phyloP scores from a whole-genome alignment of 345 rosid genomes.

The Hirschfeldia incana region DNA sequence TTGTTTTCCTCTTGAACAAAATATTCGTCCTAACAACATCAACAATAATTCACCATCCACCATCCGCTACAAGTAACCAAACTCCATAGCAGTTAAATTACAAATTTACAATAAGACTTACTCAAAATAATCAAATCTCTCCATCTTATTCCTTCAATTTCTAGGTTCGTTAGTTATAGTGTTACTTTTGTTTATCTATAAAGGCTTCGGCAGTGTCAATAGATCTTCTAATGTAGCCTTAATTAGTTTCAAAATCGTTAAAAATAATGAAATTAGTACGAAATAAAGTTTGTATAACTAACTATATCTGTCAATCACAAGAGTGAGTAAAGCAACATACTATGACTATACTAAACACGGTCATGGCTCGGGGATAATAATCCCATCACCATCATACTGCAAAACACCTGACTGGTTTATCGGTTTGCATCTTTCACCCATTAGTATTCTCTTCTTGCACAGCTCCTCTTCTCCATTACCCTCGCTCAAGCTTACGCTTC shows the following conservation, averaged over 20 bases:
- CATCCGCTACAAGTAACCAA: constrained; percentile 84
- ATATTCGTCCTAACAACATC: background rate
- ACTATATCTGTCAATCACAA: background rate
- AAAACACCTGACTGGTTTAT: constrained; percentile 45
- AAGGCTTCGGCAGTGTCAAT: constrained; percentile 17
- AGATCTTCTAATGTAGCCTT: constrained; percentile 20
- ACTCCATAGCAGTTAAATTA: constrained; percentile 68
- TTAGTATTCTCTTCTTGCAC: constrained; percentile 75
- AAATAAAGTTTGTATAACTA: constrained; percentile 20
- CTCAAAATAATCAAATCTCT: background rate
- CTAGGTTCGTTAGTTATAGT: too few relatives aligned
- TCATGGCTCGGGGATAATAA: constrained; percentile 48
- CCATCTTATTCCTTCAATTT: background rate
- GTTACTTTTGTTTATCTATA: background rate
- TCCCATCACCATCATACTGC: constrained; percentile 49
- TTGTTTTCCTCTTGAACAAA: constrained; percentile 20
- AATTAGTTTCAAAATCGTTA: background rate
- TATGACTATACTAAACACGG: background rate
- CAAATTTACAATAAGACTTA: background rate
- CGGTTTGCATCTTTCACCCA: constrained; percentile 68
- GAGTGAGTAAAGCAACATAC: background rate
- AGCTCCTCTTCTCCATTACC: constrained; percentile 37
- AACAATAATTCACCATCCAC: constrained; percentile 67
- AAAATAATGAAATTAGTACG: constrained; percentile 9
- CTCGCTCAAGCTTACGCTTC: constrained; percentile 13